Conservation (phyloP, 2,329 filamentous ascomycete species). For the Fusarium veterinarium region DNA sequence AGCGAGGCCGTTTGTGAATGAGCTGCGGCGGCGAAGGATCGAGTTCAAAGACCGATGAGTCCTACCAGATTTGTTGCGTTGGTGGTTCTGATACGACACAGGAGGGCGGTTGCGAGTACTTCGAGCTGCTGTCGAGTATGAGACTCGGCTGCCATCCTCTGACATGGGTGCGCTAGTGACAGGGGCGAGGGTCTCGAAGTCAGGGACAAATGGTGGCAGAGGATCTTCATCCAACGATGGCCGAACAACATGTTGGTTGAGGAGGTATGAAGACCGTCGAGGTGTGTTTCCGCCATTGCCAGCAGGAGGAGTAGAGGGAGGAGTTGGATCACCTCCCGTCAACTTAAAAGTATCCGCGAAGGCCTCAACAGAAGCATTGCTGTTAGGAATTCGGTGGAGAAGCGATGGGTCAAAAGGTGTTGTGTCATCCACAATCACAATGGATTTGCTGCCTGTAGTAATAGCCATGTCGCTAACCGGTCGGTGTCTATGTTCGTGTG, state of each 20-base stretch:
- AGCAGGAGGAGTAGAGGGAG: constrained; percentile 70
- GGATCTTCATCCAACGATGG: constrained; percentile 53
- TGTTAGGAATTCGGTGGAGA: constrained; percentile 61
- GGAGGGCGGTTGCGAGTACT: constrained; percentile 46
- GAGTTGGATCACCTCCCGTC: constrained; percentile 65
- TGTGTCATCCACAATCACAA: constrained; percentile 85
- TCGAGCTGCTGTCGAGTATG: constrained; percentile 43
- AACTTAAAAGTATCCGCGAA: constrained; percentile 65
- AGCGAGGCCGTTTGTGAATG: constrained; percentile 67
- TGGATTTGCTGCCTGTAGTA: constrained; percentile 87
- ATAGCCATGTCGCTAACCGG: constrained; percentile 68
- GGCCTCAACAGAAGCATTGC: constrained; percentile 61
- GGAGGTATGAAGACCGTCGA: constrained; percentile 65
- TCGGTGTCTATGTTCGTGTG: constrained; percentile 50
- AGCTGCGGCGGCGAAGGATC: constrained; percentile 66
- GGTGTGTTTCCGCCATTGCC: constrained; percentile 55
- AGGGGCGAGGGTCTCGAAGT: constrained; percentile 55
- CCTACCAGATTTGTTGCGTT: constrained; percentile 59
- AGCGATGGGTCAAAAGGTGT: constrained; percentile 60
- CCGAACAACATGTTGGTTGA: constrained; percentile 59
- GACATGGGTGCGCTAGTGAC: constrained; percentile 45
- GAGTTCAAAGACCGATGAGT: constrained; percentile 64
- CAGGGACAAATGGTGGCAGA: constrained; percentile 61
- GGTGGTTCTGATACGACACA: constrained; percentile 52
- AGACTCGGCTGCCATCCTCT: constrained; percentile 50